Evolutionary conservation across 176 grass and related monocot species (phyloP).

Genomic region (Miscanthus lutarioriparius): DNA sequence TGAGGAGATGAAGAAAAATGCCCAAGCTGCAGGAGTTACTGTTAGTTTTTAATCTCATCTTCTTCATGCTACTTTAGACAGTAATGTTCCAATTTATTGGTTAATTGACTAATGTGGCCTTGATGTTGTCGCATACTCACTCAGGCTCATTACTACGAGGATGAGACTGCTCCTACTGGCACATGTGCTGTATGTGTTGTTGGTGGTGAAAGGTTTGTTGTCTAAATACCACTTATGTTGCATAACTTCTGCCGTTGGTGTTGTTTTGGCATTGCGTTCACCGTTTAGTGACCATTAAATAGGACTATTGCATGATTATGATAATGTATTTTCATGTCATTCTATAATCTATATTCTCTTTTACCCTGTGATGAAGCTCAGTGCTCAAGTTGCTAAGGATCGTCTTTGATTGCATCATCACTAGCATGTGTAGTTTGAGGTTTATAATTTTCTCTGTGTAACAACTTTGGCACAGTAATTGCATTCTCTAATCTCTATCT

Average conservation of each 20-base stretch:
- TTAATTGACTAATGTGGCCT: slow-evolving; percentile 6
- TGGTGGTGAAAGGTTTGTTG: slow-evolving; percentile 83
- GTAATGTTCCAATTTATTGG: neutral
- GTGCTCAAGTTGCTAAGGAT: neutral
- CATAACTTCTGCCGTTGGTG: neutral
- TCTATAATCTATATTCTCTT: neutral
- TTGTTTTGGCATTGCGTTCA: neutral
- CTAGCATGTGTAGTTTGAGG: neutral
- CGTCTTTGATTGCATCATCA: neutral
- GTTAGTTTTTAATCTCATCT: slow-evolving; percentile 49
- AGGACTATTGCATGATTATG: neutral
- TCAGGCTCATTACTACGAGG: slow-evolving; percentile 91
- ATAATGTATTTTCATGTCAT: neutral
- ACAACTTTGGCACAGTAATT: neutral
- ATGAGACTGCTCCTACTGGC: slow-evolving; percentile 77
- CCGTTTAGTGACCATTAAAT: neutral
- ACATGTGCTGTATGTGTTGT: slow-evolving; percentile 98
- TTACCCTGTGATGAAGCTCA: neutral
- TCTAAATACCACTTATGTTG: slow-evolving; percentile 7
- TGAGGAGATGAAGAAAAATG: slow-evolving; percentile 92
- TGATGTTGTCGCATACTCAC: slow-evolving; percentile 22
- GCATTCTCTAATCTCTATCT: neutral
- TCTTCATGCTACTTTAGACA: neutral
- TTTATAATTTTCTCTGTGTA: neutral
- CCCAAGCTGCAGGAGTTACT: slow-evolving; percentile 71